A percentile compares a stretch with the other conserved stretches of the same genome.
Conservation (phyloP, 139 green algal genomes). For the Pseudopediastrum boryanum region DNA sequence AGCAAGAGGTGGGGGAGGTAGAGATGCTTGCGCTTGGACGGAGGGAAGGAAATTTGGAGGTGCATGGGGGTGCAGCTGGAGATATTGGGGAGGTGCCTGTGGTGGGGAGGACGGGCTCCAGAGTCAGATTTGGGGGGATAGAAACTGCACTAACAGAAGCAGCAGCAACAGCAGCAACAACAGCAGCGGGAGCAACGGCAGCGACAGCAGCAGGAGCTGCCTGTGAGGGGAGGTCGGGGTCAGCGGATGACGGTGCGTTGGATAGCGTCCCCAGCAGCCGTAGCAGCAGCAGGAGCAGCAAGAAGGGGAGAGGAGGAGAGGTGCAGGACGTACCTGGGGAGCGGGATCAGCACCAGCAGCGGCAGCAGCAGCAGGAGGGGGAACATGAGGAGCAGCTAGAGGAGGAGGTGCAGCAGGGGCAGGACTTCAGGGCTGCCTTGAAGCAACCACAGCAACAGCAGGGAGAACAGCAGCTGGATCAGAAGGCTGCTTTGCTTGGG, state of each 20-base stretch:
- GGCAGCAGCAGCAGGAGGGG: background rate
- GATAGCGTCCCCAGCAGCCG: background rate
- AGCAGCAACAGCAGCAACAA: background rate
- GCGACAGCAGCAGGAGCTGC: background rate
- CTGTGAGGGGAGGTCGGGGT: background rate
- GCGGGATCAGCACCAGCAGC: slow-evolving; percentile 12
- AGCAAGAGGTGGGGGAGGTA: slow-evolving; percentile 7
- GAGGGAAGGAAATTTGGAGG: too few relatives aligned
- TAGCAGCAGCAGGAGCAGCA: background rate
- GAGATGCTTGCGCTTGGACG: too few relatives aligned
- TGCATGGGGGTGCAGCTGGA: too few relatives aligned
- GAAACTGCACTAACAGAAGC: background rate
- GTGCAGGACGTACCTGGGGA: background rate
- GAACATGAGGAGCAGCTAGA: background rate
- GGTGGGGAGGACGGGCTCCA: too few relatives aligned
- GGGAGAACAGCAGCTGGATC: background rate
- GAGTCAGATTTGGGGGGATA: too few relatives aligned
- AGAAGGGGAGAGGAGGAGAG: background rate
- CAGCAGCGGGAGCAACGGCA: background rate
- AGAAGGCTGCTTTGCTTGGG: too few relatives aligned
- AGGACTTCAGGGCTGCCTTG: background rate
- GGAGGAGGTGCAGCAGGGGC: background rate
- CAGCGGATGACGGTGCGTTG: background rate
- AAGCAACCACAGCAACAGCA: background rate
- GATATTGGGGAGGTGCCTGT: too few relatives aligned